Base-by-base conservation (phyloP, 1,284 basidiomycete species). In the Heterobasidion irregulare region DNA sequence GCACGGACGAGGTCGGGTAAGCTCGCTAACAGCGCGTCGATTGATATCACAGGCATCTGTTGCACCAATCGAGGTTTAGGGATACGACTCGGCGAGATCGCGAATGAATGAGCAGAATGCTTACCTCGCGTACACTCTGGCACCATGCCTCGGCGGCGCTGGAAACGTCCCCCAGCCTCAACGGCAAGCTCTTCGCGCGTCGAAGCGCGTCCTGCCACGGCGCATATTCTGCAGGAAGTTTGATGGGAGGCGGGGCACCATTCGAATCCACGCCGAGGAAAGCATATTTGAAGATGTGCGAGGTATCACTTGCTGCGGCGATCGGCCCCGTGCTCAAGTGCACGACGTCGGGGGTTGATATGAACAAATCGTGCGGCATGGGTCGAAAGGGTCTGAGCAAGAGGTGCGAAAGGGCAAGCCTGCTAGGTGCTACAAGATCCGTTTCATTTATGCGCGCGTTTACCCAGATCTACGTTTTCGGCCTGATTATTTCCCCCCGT, bases 201-300 rank as follows among this genome's bases (percentile, higher is more conserved):
- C 56, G 66, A 43, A 61, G 69, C 63, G 62, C 65, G 59, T 66
- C 64, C 65, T 77, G 78, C 77, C 75, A 81, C 0, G 73, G 57
- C 8, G 65, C 70, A 55, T 71, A 75, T 33, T 63, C 60, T 7
- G 35, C 63, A 1, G 61, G 61, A 1, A 81, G 67, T 5, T 71
- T 64, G 47, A 60, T 61, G 2, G 82, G 59, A 33, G 78, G 78
- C 9, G 68, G 69, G 34, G 70, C 66, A 6, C 72, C 72, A 0
- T 79, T 79, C 50, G 19, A 18, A 12, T n/a, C 16, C 10, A 45
- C 36, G 10, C 16, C 18, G 41, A 82, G 65, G 66, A 84, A 84
- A 9, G 80, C 82, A 38, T 58, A 15, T 10, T 38, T 41, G 38
- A 57, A 57, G 18, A 53, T 52, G 16, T 53, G 52, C 33, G 58